Evolutionary conservation across 148 eudicot genomes (phyloP).

Genomic region (Fagopyrum esculentum): DNA sequence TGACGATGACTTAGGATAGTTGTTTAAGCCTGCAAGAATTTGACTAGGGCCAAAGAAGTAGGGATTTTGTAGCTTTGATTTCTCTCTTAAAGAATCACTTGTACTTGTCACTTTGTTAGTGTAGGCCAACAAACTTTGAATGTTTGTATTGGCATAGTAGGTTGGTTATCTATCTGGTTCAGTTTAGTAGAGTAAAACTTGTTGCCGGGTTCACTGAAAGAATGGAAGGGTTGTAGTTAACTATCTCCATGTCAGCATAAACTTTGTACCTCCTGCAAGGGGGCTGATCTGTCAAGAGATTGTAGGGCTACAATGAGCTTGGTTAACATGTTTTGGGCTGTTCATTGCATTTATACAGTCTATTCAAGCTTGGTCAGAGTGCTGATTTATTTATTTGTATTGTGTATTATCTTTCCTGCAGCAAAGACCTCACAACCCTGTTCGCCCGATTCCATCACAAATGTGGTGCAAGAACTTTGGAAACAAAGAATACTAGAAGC

Average conservation of each 20-base stretch:
- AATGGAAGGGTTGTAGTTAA: background rate
- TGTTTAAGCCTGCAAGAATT: background rate
- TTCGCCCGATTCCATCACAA: slow-evolving; percentile 91
- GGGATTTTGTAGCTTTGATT: background rate
- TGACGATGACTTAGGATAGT: background rate
- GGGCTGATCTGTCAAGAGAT: background rate
- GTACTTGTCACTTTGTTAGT: background rate
- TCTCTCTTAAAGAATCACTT: background rate
- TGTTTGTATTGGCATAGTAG: background rate
- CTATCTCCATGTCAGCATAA: background rate
- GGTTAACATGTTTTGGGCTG: background rate
- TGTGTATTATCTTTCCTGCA: slow-evolving; percentile 32
- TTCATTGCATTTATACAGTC: background rate
- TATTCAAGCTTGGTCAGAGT: background rate
- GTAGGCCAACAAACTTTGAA: background rate
- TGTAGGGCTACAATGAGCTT: background rate
- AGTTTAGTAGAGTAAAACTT: background rate
- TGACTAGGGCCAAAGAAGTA: background rate
- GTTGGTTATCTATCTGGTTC: background rate
- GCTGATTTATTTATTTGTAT: background rate
- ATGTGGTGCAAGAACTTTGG: slow-evolving; percentile 99
- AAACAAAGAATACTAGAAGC: slow-evolving; percentile 60
- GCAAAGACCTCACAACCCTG: slow-evolving; percentile 92
- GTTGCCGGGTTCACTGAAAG: background rate
- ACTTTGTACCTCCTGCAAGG: background rate